Evolutionary conservation across 176 grass and related monocot genomes (phyloP).

Genomic region (Rhynchospora pubera): DNA sequence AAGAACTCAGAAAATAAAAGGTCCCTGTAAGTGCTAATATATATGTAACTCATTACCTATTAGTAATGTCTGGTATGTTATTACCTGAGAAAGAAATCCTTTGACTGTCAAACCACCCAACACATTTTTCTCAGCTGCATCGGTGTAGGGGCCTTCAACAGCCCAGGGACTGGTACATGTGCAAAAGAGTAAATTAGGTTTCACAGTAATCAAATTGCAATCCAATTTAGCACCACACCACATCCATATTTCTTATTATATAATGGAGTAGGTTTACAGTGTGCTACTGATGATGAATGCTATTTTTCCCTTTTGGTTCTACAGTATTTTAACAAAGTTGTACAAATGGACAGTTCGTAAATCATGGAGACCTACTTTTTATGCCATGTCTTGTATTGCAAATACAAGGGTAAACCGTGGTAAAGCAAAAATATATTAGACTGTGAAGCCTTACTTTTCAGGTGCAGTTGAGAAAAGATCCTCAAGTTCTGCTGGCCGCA

Average conservation of each 20-base stretch:
- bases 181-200: conserved; percentile 16
- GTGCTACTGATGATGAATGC: background rate
- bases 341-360: background rate
- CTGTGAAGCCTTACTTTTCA: conserved; percentile 52
- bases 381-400: background rate
- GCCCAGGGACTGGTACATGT: conserved; percentile 63
- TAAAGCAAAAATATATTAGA: background rate
- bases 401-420: background rate
- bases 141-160: conserved; percentile 49
- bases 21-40: background rate
- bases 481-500: conserved; percentile 79
- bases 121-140: conserved; percentile 84
- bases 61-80: conserved; percentile 7
- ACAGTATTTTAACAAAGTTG: conserved; percentile 1
- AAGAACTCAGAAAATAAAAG: background rate
- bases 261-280: background rate
- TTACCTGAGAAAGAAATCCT: conserved; percentile 94
- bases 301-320: background rate
- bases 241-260: background rate
- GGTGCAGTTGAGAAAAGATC: conserved; percentile 93
- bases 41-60: background rate
- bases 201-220: background rate
- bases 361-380: background rate
- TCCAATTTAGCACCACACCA: background rate
- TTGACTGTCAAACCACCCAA: conserved; percentile 80